Base-by-base conservation (phyloP, 1,284 basidiomycete species). In the Athelia psychrophila region DNA sequence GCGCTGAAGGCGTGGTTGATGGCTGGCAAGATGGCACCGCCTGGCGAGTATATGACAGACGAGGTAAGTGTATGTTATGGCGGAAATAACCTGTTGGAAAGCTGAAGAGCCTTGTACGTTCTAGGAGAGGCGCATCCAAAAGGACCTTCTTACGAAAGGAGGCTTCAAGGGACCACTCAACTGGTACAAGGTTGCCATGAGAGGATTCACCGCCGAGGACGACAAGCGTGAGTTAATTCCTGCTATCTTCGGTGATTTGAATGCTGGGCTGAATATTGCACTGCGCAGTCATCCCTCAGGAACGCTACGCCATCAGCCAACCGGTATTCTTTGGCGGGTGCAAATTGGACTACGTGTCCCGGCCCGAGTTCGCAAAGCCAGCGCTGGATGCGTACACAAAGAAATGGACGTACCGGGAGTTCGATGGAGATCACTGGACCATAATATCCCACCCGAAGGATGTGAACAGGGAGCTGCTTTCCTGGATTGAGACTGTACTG, bases 401-500 rank as follows among this genome's bases (percentile, higher is more conserved):
- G 38, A 52, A 64, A 35, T 44, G 62, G 10, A 67, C 64, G 2
- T 47, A 65, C 9, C 51, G 51, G 35, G 65, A 66, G 40, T 65
- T 62, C 32, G 57, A 64, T 23, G 46, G 54, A 2, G 57, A 58
- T 19, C 66, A 69, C 48, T 68, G 66, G 66, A 24, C 63, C 2
- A 54, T 64, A 22, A 35, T 67, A 13, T 60, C 60, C 10, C 53
- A 71, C 20, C 45, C 61, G 48, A 59, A 71, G 47, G 67, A 67
- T 48, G 58, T 66, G n/a, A 62, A 70, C 12, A 57, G 61, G 38
- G 67, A 64, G 44, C 63, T 81, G 38, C 65, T 69, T 56, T 62
- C 67, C 45, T 76, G 81, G 57, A 76, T 60, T 16, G 52, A 51
- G 27, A 30, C n/a, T n/a, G n/a, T n/a, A n/a, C n/a, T n/a, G n/a